These are phyloP conservation scores for Annulohypoxylon truncatum DNA, from an alignment of 2,329 filamentous ascomycete genomes.

Conservation along the genomic window DNA sequence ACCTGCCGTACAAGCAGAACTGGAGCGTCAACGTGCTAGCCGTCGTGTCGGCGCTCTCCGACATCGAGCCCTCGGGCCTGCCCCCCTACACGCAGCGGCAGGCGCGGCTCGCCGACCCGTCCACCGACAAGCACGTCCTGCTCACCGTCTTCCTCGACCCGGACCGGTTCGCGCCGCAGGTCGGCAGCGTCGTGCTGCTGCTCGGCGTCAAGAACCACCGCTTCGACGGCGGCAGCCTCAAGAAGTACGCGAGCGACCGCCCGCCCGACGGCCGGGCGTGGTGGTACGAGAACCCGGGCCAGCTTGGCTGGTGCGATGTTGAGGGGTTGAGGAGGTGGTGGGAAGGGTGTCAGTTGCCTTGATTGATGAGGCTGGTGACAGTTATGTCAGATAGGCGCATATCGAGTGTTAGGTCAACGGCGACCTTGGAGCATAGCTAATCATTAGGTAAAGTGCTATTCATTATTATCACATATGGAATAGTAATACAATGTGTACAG, in stretches of 20 bases:
- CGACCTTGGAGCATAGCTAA: too few relatives aligned
- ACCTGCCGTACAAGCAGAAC: slow-evolving; percentile 67
- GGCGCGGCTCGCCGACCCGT: slow-evolving; percentile 63
- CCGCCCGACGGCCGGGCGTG: slow-evolving; percentile 51
- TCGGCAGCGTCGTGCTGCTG: slow-evolving; percentile 64
- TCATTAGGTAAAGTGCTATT: too few relatives aligned
- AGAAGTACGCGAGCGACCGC: slow-evolving; percentile 57
- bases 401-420: not conserved
- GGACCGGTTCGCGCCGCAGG: slow-evolving; percentile 57
- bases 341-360: slow-evolving; percentile 38
- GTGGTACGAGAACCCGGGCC: slow-evolving; percentile 64
- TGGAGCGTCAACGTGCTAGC: slow-evolving; percentile 68
- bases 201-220: slow-evolving; percentile 68
- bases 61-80: slow-evolving; percentile 61
- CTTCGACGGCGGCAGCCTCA: slow-evolving; percentile 60
- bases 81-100: slow-evolving; percentile 64
- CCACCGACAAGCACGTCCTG: slow-evolving; percentile 63
- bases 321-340: slow-evolving; percentile 60
- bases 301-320: slow-evolving; percentile 63
- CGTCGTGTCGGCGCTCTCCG: slow-evolving; percentile 60
- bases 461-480: too few relatives aligned
- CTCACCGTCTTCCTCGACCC: slow-evolving; percentile 67
- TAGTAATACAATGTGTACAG: too few relatives aligned
- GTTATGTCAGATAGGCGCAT: not conserved
- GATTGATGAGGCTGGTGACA: not conserved